Evolutionary conservation across 2,329 filamentous ascomycete species (phyloP).

Genomic region (Beauveria caledonica): DNA sequence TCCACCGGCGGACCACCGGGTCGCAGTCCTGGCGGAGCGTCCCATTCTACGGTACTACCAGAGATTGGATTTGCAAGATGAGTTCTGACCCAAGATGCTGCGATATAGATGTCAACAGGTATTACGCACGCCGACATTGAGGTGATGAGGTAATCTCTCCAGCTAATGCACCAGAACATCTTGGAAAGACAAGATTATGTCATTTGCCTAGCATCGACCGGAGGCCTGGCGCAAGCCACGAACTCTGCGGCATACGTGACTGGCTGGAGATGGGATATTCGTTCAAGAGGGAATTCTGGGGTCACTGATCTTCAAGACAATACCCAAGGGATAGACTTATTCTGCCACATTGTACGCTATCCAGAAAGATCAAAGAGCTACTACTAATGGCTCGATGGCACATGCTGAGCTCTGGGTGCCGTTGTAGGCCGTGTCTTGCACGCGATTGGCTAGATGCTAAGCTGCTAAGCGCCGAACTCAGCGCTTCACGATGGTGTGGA

Average conservation of each 20-base stretch:
- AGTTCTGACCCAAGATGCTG: conserved; percentile 45
- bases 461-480: conserved; percentile 8
- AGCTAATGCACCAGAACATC: conserved; percentile 35
- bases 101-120: conserved; percentile 40
- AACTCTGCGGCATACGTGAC: conserved; percentile 22
- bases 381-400: not conserved
- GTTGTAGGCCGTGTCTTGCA: not conserved
- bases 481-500: conserved; percentile 12
- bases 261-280: conserved; percentile 50
- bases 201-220: conserved; percentile 31
- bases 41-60: conserved; percentile 40
- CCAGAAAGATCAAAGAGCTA: not conserved
- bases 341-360: conserved; percentile 4
- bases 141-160: conserved; percentile 29
- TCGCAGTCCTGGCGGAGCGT: conserved; percentile 31
- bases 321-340: not conserved
- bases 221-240: conserved; percentile 34
- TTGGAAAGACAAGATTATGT: conserved; percentile 42
- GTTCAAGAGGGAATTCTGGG: conserved; percentile 38
- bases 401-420: not conserved
- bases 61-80: conserved; percentile 39
- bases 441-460: not conserved
- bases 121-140: conserved; percentile 28
- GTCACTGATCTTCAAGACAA: conserved; percentile 13
- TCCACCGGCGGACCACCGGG: conserved; percentile 24